These are phyloP conservation scores for Claviceps sp. DNA, from an alignment of 2,329 filamentous ascomycete species.

Conservation along the genomic window DNA sequence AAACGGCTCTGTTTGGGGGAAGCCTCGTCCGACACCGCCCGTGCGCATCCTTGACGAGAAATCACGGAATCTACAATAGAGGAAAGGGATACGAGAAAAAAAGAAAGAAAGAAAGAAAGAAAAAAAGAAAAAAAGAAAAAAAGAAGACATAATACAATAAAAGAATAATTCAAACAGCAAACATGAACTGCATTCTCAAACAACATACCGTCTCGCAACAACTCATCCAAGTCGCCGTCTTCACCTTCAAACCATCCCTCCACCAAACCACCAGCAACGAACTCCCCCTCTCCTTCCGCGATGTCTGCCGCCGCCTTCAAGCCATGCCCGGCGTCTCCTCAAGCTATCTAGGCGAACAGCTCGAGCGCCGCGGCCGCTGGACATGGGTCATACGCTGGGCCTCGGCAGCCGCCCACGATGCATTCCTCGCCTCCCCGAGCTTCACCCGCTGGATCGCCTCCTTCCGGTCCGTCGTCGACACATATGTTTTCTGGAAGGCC, in stretches of 20 bases:
- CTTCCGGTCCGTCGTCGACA: conserved; percentile 18
- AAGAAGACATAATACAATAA: not conserved
- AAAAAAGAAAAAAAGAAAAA: not conserved
- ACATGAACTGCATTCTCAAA: conserved; percentile 8
- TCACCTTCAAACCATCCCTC: conserved; percentile 19
- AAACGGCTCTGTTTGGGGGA: too few species aligned
- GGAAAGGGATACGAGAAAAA: not conserved
- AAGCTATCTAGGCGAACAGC: conserved; percentile 21
- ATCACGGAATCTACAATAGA: too few species aligned
- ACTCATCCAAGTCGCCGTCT: conserved; percentile 17
- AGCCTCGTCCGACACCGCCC: too few species aligned
- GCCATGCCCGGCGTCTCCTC: conserved; percentile 19
- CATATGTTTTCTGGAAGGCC: conserved; percentile 12
- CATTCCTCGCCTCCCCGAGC: conserved; percentile 27
- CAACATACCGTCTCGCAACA: conserved; percentile 14
- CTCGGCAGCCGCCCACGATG: conserved; percentile 19
- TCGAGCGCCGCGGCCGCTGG: conserved; percentile 21
- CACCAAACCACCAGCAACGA: conserved; percentile 12
- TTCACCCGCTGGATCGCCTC: conserved; percentile 27
- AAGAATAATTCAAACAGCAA: not conserved
- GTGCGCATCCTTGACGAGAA: too few species aligned
- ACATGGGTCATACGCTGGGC: conserved; percentile 22
- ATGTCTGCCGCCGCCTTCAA: conserved; percentile 15
- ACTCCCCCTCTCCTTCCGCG: conserved; percentile 7
- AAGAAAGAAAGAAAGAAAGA: not conserved